Evolutionary conservation across 78 protist genomes (phyloP), one percentile per base, ranked within the genome.

Genomic region (Acrasis kona): DNA sequence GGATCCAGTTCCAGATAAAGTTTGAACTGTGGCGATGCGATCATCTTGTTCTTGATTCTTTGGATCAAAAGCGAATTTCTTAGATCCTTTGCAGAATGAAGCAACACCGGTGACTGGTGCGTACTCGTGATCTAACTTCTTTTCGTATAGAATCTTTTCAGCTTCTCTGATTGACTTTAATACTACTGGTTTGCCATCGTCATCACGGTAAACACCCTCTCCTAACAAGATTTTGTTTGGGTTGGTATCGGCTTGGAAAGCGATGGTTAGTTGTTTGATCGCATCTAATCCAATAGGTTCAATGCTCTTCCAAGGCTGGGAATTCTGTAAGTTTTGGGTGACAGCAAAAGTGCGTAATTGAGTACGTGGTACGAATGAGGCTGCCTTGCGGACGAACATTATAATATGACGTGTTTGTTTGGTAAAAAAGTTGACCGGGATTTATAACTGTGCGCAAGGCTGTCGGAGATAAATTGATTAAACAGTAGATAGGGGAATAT

Each of bases 121-220:
- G 65, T 93, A 93, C 42, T 90, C 96, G 64, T 88, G 91, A 76
- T 88, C 79, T 0, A 65, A 81, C 12, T 41, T 27, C 41, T 72
- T 70, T 32, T 72, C 87, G 30, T 19, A 36, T 39, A 82, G 28
- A 61, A 58, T 73, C 38, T 68, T 72, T 31, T 89, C 93, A 41
- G 92, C 92, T 75, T 76, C 0, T 10, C 61, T 61, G 29, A 83
- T 74, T 39, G 31, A 1, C 28, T 27, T 19, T 5, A 83, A 68
- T 10, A 83, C 75, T 4, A 0, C 12, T 27, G 83, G 82, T 71
- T 64, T 3, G 39, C 83, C 80, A 7, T 10, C 39, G 32, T 73
- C 91, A 42, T 77, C 85, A 35, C 92, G 85, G 72, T 86, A 91
- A 37, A 87, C 92, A 39, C 96, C 92, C n/a, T 86, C 90, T 41